Evolutionary conservation across 352 stramenopile species (phyloP).

Genomic region (Pythium dissotocum): DNA sequence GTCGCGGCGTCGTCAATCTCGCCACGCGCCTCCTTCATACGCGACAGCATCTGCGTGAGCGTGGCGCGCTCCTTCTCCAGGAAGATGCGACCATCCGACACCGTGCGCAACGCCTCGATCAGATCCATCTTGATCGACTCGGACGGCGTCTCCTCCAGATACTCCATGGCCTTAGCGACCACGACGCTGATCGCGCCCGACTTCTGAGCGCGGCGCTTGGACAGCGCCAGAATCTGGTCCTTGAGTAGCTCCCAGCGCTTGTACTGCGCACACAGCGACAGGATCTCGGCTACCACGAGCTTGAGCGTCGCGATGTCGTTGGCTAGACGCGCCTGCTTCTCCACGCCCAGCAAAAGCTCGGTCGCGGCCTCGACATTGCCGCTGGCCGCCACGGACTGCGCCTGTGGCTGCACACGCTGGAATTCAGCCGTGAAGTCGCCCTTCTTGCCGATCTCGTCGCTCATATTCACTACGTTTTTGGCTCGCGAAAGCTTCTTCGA

Average conservation of each 20-base stretch:
- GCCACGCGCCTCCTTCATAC: slow-evolving; percentile 92
- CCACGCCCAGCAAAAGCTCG: slow-evolving; percentile 82
- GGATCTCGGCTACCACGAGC: slow-evolving; percentile 66
- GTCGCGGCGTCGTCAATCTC: slow-evolving; percentile 93
- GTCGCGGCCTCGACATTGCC: slow-evolving; percentile 83
- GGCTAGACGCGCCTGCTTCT: slow-evolving; percentile 80
- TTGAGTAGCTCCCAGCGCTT: slow-evolving; percentile 91
- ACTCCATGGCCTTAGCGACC: slow-evolving; percentile 85
- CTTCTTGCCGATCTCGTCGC: slow-evolving; percentile 84
- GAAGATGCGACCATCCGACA: slow-evolving; percentile 98
- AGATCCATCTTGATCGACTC: slow-evolving; percentile 91
- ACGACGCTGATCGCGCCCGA: slow-evolving; percentile 83
- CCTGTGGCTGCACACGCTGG: slow-evolving; percentile 66
- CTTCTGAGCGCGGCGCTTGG: slow-evolving; percentile 90
- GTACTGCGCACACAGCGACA: slow-evolving; percentile 77
- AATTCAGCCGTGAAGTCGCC: slow-evolving; percentile 65
- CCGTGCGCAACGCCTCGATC: slow-evolving; percentile 92
- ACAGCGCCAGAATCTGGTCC: slow-evolving; percentile 80
- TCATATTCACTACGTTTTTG: slow-evolving; percentile 36
- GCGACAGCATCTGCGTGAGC: slow-evolving; percentile 91
- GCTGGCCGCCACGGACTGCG: slow-evolving; percentile 55
- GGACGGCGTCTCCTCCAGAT: slow-evolving; percentile 68
- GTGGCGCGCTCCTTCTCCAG: slow-evolving; percentile 95
- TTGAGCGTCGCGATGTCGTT: slow-evolving; percentile 89
- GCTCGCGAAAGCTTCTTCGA: slow-evolving; percentile 8